A percentile compares a stretch with the other conserved stretches of the same genome.
Evolutionary conservation across 1,284 basidiomycete genomes (phyloP).

Genomic region (Cutaneotrichosporon daszewskae): DNA sequence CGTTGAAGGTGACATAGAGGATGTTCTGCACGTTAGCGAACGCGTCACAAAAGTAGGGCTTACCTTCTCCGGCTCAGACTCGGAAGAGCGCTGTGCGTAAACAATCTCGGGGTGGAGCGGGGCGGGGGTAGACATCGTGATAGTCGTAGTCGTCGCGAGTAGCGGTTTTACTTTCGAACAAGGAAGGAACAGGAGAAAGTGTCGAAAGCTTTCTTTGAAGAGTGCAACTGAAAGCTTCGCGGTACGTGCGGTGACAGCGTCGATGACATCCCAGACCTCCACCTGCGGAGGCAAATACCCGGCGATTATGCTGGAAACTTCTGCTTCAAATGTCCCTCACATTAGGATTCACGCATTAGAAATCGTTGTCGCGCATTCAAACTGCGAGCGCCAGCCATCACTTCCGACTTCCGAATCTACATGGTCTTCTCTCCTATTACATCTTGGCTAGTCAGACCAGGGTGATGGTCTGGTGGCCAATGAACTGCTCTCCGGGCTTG

Average conservation of each 20-base stretch:
- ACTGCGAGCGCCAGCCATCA: background rate
- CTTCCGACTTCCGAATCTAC: no score
- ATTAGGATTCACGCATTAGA: no score
- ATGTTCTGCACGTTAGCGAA: conserved; percentile 57
- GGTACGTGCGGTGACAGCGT: no score
- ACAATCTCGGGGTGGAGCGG: conserved; percentile 71
- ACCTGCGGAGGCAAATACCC: conserved; percentile 3
- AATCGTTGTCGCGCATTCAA: no score
- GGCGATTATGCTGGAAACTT: conserved; percentile 7
- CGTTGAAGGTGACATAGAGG: conserved; percentile 74
- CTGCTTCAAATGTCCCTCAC: background rate
- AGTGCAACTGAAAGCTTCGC: background rate
- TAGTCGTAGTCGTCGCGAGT: no score
- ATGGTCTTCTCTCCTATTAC: conserved; percentile 2
- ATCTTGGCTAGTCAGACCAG: conserved; percentile 24
- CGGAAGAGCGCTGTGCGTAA: conserved; percentile 84
- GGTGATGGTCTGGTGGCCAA: conserved; percentile 63
- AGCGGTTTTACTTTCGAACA: no score
- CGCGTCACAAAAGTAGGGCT: conserved; percentile 2
- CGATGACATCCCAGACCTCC: background rate
- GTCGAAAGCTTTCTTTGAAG: conserved; percentile 1
- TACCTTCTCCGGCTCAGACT: conserved; percentile 63
- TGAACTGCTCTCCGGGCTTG: conserved; percentile 61
- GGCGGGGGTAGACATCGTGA: conserved; percentile 29
- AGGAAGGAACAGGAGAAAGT: no score